Evolutionary conservation across 1,139 yeast species (phyloP), one percentile per base, ranked within the genome.

Genomic region (Geotrichum carabidarum): DNA sequence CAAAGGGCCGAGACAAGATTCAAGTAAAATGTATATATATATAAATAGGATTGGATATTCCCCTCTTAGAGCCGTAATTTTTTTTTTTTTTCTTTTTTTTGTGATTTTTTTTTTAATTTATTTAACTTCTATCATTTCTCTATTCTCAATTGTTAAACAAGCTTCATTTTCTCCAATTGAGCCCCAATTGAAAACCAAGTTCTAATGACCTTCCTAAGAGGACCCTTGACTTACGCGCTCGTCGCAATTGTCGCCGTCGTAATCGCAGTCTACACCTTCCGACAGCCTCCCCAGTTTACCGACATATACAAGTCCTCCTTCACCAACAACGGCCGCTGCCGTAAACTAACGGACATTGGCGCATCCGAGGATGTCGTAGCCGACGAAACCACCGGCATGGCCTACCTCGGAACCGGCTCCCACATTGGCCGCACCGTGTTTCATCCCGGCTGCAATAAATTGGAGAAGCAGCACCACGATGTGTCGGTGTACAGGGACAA

Each of bases 291-390:
- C 4, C 7, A 18, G 1, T 22, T 18, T 8, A 11, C 12, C 3
- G 44, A 40, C 31, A n/a, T 40, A 2, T 5, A 22, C 31, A 17
- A 17, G 30, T 6, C 17, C 9, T 9, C 44, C 31, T 9, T 3
- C 12, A 27, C 18, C 30, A 40, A 14, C 14, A 22, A 40, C 12
- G 6, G 7, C 27, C 15, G 14, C 30, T 40, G 44, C 44, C 27
- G 18, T 2, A n/a, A 9, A 17, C 4, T 17, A 2, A 17, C 2
- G 4, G 38, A 7, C 11, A 18, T 44, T 7, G 47, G 47, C 7
- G 27, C 47, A 2, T 8, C 44, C 8, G 57, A 55, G 48, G 57
- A 55, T 43, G 38, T 55, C 17, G 47, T 45, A 8, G 42, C 38
- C 8, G 57, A 55, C 32, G 47, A 43, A 27, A 27, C 48, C n/a